These are phyloP conservation scores for Chaetomium sp. DNA, from an alignment of 2,329 filamentous ascomycete genomes.

Conservation along the genomic window DNA sequence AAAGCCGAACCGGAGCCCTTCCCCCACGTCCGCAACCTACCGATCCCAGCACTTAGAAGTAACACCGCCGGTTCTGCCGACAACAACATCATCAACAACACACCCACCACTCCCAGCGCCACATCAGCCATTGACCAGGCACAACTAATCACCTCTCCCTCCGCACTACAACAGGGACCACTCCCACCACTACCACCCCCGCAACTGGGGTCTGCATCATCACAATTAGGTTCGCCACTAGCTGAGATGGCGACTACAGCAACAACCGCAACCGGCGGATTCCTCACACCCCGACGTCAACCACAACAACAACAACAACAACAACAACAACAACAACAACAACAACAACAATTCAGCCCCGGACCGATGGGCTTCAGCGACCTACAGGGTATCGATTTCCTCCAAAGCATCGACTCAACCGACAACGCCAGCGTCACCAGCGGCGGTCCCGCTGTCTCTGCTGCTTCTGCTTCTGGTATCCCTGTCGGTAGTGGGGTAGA, in stretches of 20 bases:
- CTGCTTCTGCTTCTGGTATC: background rate
- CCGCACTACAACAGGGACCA: slow-evolving; percentile 15
- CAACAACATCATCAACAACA: slow-evolving; percentile 5
- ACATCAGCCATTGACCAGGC: slow-evolving; percentile 35
- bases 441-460: slow-evolving; percentile 12
- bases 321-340: background rate
- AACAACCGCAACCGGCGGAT: slow-evolving; percentile 22
- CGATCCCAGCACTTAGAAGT: slow-evolving; percentile 29
- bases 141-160: slow-evolving; percentile 40
- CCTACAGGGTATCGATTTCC: slow-evolving; percentile 44
- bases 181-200: background rate
- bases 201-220: background rate
- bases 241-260: slow-evolving; percentile 22
- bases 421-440: no score
- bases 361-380: no score
- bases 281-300: background rate
- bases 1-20: slow-evolving; percentile 36
- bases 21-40: slow-evolving; percentile 35
- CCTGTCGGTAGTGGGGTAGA: background rate
- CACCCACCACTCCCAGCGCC: slow-evolving; percentile 15
- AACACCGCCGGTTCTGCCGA: slow-evolving; percentile 33
- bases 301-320: background rate
- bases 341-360: background rate
- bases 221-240: slow-evolving; percentile 1
- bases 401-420: slow-evolving; percentile 36